Percentiles rank a stretch among this genome's conserved stretches.
These are phyloP conservation scores for Eucalyptus erythrocorys DNA, from an alignment of 345 rosid genomes.

Conservation along the genomic window DNA sequence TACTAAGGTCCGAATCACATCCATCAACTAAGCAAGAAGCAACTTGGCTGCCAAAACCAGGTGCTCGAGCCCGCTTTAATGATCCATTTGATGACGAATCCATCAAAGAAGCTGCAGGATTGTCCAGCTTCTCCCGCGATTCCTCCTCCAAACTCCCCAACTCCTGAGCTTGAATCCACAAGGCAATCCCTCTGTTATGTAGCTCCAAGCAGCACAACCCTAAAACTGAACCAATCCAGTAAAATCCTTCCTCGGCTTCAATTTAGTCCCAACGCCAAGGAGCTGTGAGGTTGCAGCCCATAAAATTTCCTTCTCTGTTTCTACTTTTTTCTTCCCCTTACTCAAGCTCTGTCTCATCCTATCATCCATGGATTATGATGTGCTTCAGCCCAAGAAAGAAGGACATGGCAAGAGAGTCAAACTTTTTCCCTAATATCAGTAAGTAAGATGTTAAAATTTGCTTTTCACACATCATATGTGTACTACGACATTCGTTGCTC, in stretches of 20 bases:
- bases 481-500: neutral
- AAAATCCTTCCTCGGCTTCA: conserved; percentile 1
- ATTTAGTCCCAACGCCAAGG: neutral
- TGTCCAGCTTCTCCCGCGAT: neutral
- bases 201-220: neutral
- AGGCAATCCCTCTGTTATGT: neutral
- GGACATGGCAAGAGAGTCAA: neutral
- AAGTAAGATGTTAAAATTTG: neutral
- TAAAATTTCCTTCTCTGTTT: neutral
- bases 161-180: conserved; percentile 14
- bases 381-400: neutral
- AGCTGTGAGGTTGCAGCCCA: conserved; percentile 2
- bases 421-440: neutral
- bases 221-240: neutral
- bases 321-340: neutral
- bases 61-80: conserved; percentile 35
- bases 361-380: neutral
- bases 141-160: conserved; percentile 6
- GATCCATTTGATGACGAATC: conserved; percentile 39
- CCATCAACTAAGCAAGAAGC: conserved; percentile 76
- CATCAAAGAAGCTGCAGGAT: conserved; percentile 15
- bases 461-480: neutral
- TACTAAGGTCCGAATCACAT: conserved; percentile 52
- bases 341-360: neutral
- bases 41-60: conserved; percentile 17